Conservation (phyloP, 2,329 filamentous ascomycete species). For the Juglanconis sp. region DNA sequence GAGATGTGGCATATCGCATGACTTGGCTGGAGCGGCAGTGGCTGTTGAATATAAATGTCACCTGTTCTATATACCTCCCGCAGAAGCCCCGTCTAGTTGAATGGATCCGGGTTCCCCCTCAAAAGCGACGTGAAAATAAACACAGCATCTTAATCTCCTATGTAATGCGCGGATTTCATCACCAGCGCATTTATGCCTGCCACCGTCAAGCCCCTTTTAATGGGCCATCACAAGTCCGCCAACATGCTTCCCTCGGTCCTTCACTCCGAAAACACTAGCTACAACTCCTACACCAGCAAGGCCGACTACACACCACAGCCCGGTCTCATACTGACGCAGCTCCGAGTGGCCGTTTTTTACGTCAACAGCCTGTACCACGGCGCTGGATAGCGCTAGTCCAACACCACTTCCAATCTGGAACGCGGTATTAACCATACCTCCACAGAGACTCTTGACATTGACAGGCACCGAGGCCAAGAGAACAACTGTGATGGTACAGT, state of each 20-base stretch:
- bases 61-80: too few species aligned
- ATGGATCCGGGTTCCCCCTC: too few species aligned
- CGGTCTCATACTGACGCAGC: conserved; percentile 35
- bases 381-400: conserved; percentile 32
- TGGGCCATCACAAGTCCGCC: conserved; percentile 6
- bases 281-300: conserved; percentile 34
- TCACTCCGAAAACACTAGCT: conserved; percentile 23
- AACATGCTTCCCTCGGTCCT: conserved; percentile 13
- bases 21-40: too few species aligned
- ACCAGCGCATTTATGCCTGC: too few species aligned
- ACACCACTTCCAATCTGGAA: conserved; percentile 41
- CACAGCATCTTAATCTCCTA: too few species aligned
- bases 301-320: conserved; percentile 39
- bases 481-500: conserved; percentile 39
- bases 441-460: conserved; percentile 33
- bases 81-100: too few species aligned
- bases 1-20: too few species aligned
- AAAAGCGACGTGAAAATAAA: too few species aligned
- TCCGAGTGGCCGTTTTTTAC: conserved; percentile 30
- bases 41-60: too few species aligned
- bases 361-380: conserved; percentile 35
- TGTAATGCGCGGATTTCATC: too few species aligned
- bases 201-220: neutral
- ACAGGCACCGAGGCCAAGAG: conserved; percentile 36
- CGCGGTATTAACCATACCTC: conserved; percentile 35